Base-by-base conservation (phyloP, 1,284 basidiomycete species). In the Bondarzewia mesenterica region DNA sequence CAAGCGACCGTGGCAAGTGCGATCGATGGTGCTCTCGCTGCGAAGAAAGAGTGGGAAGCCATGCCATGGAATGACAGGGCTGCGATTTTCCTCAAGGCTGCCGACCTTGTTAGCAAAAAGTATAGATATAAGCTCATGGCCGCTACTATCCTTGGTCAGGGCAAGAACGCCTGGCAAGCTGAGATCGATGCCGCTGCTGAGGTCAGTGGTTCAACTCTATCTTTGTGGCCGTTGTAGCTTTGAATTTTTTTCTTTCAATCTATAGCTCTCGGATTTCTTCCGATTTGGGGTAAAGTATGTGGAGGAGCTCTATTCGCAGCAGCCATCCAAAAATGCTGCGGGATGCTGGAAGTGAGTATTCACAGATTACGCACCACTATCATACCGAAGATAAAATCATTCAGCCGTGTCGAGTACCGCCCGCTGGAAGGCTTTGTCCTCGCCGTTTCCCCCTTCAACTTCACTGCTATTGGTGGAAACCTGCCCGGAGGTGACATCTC, bases 121-220 rank as follows among this genome's bases (percentile, higher is more conserved):
- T 97, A 96, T 68, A 78, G 94, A 60, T 93, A 91, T 73, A 85
- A 89, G 70, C 75, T 99, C 47, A 80, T 98, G 72, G 96, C 96
- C 26, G 93, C 95, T 26, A 98, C 95, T 42, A 97, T 99, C 73
- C 77, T 99, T 41, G 95, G 95, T 12, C 95, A 99, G 72, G 95
- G 96, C 47, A 99, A 99, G 81, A 99, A 98, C 65, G 86, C 81
- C 10, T 99, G 95, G 95, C 95, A 99, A 71, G 96, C 95, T 20
- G 95, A 99, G 76, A 99, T 99, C 55, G 95, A 99, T 68, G 91
- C 96, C 46, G 95, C 93, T 23, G 95, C 96, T 15, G 95, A 98
- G 82, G 89, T 91, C 51, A 54, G 75, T 65, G 6, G 16, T 12
- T 15, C 14, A 15, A 20, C 25, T 18, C 14, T 29, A 7, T 38